phyloP scores from a whole-genome alignment of 2,329 filamentous ascomycete genomes.

The Pestalotiopsis sp. region DNA sequence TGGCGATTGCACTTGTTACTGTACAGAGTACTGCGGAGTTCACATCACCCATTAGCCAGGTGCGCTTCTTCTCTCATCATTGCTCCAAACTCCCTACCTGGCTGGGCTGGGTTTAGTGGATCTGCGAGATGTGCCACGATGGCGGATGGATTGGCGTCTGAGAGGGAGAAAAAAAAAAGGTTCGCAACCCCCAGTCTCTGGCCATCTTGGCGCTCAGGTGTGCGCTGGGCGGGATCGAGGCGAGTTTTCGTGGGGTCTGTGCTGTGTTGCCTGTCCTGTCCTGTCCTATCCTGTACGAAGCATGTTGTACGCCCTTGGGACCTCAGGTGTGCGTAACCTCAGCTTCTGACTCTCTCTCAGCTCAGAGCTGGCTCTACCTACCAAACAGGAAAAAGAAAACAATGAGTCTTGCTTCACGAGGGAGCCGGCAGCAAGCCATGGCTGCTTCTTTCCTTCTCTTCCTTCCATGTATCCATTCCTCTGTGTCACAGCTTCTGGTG shows the following conservation, averaged over 20 bases:
- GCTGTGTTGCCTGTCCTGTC: neutral
- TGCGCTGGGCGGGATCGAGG: neutral
- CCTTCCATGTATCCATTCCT: neutral
- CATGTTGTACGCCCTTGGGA: neutral
- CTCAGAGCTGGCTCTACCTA: neutral
- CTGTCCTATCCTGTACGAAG: neutral
- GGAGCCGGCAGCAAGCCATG: constrained; percentile 4
- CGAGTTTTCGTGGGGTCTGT: constrained; percentile 5
- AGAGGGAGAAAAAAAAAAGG: neutral
- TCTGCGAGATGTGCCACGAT: constrained; percentile 5
- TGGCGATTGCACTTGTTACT: neutral
- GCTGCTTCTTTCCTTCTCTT: neutral
- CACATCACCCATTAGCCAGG: neutral
- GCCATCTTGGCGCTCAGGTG: neutral
- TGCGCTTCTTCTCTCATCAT: neutral
- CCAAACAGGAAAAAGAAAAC: neutral
- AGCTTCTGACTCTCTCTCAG: neutral
- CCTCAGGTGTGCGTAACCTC: constrained; percentile 5
- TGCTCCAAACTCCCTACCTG: neutral
- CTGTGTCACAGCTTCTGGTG: neutral
- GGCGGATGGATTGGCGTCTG: neutral
- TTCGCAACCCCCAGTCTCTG: neutral
- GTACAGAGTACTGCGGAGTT: neutral
- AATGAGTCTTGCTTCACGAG: neutral
- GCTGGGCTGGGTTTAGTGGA: constrained; percentile 3